Evolutionary conservation across 441 rosid species (phyloP).

Genomic region (Mallotus japonicus): DNA sequence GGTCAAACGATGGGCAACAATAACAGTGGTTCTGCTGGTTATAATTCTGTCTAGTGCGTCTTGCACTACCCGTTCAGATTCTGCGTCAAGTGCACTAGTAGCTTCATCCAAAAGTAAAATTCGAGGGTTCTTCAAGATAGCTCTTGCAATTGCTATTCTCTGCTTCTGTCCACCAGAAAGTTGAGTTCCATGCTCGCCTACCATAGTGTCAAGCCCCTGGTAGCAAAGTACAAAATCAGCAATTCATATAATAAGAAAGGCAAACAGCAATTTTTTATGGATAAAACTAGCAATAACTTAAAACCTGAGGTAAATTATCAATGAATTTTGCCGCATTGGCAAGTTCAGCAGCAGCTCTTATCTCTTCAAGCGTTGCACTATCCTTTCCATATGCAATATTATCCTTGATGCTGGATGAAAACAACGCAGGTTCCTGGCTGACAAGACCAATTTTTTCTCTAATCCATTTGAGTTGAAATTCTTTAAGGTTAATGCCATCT

Average conservation of each 20-base stretch:
- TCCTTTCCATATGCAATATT: conserved; percentile 76
- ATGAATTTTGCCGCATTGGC: conserved; percentile 82
- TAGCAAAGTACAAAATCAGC: not conserved
- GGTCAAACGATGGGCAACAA: conserved; percentile 77
- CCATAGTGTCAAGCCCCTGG: conserved; percentile 76
- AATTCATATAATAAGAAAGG: not conserved
- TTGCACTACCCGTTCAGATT: conserved; percentile 74
- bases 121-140: conserved; percentile 63
- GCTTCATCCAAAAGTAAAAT: conserved; percentile 82
- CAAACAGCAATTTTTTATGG: not conserved
- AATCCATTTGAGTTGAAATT: conserved; percentile 75
- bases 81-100: conserved; percentile 78
- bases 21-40: conserved; percentile 66
- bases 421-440: conserved; percentile 82
- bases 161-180: conserved; percentile 89
- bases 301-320: conserved; percentile 70
- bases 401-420: conserved; percentile 64
- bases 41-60: conserved; percentile 71
- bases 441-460: conserved; percentile 76
- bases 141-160: conserved; percentile 85
- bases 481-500: conserved; percentile 63
- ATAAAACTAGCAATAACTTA: conserved; percentile 5
- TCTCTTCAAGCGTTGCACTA: conserved; percentile 62
- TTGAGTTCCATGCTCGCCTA: conserved; percentile 84
- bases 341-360: conserved; percentile 61